phyloP scores from a whole-genome alignment of 345 rosid genomes.

The Leavenworthia alabamica region DNA sequence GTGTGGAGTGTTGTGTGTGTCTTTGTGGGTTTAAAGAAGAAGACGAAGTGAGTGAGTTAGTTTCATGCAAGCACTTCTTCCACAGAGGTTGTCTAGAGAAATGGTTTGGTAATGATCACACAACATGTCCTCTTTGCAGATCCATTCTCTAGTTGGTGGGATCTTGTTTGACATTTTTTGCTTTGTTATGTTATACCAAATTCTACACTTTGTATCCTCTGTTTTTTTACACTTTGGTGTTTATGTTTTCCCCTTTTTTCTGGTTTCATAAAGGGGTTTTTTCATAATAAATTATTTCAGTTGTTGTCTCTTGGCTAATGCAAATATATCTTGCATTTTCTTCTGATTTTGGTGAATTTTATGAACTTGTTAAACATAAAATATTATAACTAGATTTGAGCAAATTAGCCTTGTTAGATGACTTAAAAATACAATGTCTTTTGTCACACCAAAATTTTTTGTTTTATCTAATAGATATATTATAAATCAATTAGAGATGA shows the following conservation, averaged over 20 bases:
- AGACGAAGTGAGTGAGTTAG: conserved; percentile 75
- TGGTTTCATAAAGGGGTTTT: not conserved
- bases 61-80: conserved; percentile 78
- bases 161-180: too few species aligned
- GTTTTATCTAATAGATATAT: too few species aligned
- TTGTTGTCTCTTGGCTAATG: not conserved
- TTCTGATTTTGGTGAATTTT: not conserved
- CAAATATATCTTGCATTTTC: not conserved
- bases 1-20: conserved; percentile 67
- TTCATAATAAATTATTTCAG: conserved; percentile 17
- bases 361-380: not conserved
- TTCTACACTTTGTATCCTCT: not conserved
- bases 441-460: not conserved
- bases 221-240: conserved; percentile 20
- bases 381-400: not conserved
- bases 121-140: conserved; percentile 78
- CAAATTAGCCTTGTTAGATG: too few species aligned
- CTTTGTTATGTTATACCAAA: not conserved
- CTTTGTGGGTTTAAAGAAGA: conserved; percentile 62
- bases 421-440: not conserved
- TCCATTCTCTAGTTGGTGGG: conserved; percentile 39
- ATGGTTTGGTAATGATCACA: conserved; percentile 58
- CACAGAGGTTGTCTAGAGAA: too few species aligned
- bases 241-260: not conserved
- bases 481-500: too few species aligned